Base-by-base conservation (phyloP, 1,139 yeast species). In the Suhomyces chickasaworum region DNA sequence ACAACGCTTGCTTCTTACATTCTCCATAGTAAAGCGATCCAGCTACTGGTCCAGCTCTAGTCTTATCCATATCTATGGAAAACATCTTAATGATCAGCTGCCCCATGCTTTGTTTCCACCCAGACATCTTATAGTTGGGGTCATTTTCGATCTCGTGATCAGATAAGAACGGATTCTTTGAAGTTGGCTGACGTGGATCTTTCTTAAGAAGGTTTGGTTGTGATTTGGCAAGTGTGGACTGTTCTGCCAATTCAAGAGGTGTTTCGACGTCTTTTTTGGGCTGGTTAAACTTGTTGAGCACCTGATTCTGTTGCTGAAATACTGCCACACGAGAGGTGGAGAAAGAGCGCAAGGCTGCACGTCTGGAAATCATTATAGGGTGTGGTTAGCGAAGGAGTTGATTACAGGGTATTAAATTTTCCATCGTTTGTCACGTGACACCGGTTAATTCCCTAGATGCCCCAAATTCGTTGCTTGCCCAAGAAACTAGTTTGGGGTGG, bases 41-140 rank as follows among this genome's bases (percentile, higher is more conserved):
- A 2, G 96, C 97, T 53, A 93, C 86, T 0, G 97, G 91, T 16
- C 97, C 98, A 0, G 97, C 86, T 63, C 98, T 80, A 40, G 93
- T 80, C 56, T 82, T 81, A 69, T 91, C 98, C 95, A 91, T 89
- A 67, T 93, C 97, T 49, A 93, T 72, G 53, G 80, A 76, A 63
- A 91, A 84, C 1, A 81, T 51, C 31, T 79, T 75, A 52, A 91
- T 80, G 30, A 89, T 76, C 45, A 78, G 65, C 64, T 89, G 93
- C 52, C 97, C 96, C 33, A 89, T 63, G 5, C 76, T 71, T 59
- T 83, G 85, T 55, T 86, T 81, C 83, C 90, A 85, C 37, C 74
- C 69, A 0, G 95, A 82, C 64, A 89, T 74, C 50, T 75, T 69
- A 57, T 78, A 86, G 42, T 60, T 61, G 16, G 73, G 67, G 44